Evolutionary conservation across 441 rosid genomes (phyloP).

Genomic region (Manihot esculenta): DNA sequence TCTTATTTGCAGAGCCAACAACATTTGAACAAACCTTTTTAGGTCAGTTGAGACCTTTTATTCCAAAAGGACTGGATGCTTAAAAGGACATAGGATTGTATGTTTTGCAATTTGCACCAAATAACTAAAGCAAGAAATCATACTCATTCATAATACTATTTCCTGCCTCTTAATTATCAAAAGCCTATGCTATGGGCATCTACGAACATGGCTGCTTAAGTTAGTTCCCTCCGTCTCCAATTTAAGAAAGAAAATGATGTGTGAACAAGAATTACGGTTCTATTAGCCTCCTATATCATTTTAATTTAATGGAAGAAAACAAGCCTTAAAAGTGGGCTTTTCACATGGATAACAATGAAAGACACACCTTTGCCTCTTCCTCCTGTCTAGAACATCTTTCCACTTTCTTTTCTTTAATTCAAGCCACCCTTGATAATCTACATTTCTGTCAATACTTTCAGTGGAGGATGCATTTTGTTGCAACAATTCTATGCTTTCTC

Average conservation of each 20-base stretch:
- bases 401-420: constrained; percentile 90
- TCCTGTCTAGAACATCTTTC: constrained; percentile 61
- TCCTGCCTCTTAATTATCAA: neutral
- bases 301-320: constrained; percentile 9
- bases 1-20: neutral
- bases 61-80: neutral
- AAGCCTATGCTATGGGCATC: neutral
- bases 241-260: neutral
- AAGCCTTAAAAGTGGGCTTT: neutral
- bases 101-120: neutral
- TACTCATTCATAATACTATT: neutral
- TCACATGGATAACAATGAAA: neutral
- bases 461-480: constrained; percentile 31
- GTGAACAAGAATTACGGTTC: neutral
- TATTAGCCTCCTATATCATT: neutral
- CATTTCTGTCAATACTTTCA: constrained; percentile 65
- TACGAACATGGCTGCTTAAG: neutral
- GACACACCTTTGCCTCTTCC: constrained; percentile 76
- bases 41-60: neutral
- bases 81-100: neutral
- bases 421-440: constrained; percentile 98
- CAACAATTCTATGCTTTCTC: constrained; percentile 25
- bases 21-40: neutral
- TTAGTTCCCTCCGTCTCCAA: neutral
- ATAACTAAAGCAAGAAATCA: neutral